phyloP scores from a whole-genome alignment of 106 monocot genomes.

The Acorus calamus region DNA sequence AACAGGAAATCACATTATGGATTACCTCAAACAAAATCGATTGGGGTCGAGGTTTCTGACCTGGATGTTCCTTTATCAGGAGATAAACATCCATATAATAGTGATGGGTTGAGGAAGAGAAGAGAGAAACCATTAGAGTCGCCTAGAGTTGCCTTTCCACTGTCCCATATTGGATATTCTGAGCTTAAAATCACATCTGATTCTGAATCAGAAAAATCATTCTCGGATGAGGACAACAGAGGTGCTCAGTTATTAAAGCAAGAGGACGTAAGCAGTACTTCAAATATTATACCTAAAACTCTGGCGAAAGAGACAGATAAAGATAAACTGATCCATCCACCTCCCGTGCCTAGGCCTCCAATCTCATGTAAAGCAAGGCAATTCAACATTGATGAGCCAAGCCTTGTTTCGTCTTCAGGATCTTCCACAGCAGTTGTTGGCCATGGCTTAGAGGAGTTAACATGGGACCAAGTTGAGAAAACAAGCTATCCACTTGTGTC shows the following conservation, averaged over 20 bases:
- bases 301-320: conserved; percentile 5
- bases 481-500: not conserved
- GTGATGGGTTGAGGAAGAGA: conserved; percentile 3
- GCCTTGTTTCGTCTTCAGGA: conserved; percentile 7
- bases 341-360: conserved; percentile 7
- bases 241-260: not conserved
- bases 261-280: not conserved
- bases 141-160: conserved; percentile 3
- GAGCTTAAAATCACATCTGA: conserved; percentile 40
- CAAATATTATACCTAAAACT: not conserved
- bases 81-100: not conserved
- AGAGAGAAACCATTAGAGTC: not conserved
- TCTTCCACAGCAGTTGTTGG: conserved; percentile 1
- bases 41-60: conserved; percentile 14
- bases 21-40: conserved; percentile 16
- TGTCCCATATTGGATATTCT: conserved; percentile 35
- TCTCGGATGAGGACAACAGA: conserved; percentile 28
- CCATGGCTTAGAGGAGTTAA: conserved; percentile 34
- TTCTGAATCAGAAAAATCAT: conserved; percentile 33
- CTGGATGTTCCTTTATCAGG: conserved; percentile 1
- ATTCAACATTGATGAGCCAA: conserved; percentile 1
- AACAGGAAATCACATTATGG: conserved; percentile 13
- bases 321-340: conserved; percentile 33
- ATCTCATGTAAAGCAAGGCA: conserved; percentile 7
- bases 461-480: conserved; percentile 18